Evolutionary conservation across 2,329 filamentous ascomycete genomes (phyloP).

Genomic region (Arthrobotrys megalospora): DNA sequence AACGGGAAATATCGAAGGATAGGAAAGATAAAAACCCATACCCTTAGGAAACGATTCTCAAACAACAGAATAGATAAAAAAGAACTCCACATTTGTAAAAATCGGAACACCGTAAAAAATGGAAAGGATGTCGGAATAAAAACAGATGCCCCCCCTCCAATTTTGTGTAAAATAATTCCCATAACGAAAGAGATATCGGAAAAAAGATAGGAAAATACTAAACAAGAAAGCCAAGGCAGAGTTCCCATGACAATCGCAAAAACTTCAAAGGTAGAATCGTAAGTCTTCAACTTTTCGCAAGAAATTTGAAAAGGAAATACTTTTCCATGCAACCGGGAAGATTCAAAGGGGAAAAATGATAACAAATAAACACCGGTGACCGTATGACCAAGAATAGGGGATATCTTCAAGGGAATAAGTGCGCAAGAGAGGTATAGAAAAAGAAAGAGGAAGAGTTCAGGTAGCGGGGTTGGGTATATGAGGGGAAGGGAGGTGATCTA

Average conservation of each 20-base stretch:
- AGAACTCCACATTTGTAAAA: conserved; percentile 23
- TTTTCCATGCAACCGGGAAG: conserved; percentile 28
- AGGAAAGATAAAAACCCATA: conserved; percentile 11
- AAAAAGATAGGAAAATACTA: conserved; percentile 14
- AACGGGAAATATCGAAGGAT: conserved; percentile 1
- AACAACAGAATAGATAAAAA: neutral
- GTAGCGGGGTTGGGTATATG: neutral
- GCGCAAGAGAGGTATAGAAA: conserved; percentile 25
- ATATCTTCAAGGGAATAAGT: conserved; percentile 55
- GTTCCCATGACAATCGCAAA: conserved; percentile 4
- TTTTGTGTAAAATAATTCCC: conserved; percentile 31
- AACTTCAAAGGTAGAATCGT: conserved; percentile 16
- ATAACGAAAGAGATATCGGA: conserved; percentile 22
- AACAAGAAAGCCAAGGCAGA: conserved; percentile 6
- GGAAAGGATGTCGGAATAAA: conserved; percentile 5
- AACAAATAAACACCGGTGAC: conserved; percentile 47
- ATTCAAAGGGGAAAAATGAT: conserved; percentile 8
- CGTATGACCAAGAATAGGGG: conserved; percentile 21
- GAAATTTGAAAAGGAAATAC: conserved; percentile 37
- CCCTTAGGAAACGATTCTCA: conserved; percentile 20
- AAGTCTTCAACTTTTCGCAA: conserved; percentile 44
- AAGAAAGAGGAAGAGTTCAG: neutral
- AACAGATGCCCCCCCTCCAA: conserved; percentile 39
- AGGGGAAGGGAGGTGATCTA: conserved; percentile 20
- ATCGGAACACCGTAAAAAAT: conserved; percentile 18